Evolutionary conservation across 305 asterid genomes (phyloP).

Genomic region (Fraxinus paxiana): DNA sequence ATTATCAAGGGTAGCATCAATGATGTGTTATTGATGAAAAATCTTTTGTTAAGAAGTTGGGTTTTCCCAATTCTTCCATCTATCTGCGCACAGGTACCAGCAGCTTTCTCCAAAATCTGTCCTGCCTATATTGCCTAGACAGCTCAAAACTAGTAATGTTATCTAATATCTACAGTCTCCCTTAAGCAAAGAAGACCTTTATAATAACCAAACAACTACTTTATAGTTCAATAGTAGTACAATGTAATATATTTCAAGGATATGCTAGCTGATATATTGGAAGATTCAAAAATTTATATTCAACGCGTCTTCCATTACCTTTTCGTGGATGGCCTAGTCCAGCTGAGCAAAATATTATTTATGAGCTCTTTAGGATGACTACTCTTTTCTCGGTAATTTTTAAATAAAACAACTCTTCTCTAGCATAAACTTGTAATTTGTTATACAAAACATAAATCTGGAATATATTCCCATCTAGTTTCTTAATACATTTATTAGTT

Average conservation of each 20-base stretch:
- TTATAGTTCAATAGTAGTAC: neutral
- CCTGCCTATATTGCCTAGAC: neutral
- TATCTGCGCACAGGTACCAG: constrained; percentile 57
- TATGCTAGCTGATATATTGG: neutral
- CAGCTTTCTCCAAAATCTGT: neutral
- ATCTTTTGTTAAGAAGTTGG: constrained; percentile 42
- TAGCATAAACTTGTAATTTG: neutral
- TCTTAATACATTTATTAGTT: neutral
- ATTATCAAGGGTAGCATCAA: constrained; percentile 60
- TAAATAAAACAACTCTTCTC: neutral
- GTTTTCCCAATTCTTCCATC: constrained; percentile 58
- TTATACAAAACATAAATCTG: neutral
- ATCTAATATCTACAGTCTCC: neutral
- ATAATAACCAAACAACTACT: neutral
- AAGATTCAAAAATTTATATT: neutral
- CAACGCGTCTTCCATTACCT: neutral
- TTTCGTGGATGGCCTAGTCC: neutral
- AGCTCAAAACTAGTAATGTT: neutral
- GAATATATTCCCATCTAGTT: neutral
- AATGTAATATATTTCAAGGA: neutral
- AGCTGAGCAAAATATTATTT: neutral
- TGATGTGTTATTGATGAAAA: constrained; percentile 51
- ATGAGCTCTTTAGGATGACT: neutral
- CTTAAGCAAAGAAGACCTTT: neutral
- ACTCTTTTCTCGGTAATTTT: neutral